These are phyloP conservation scores for Euphorbia tirucalli DNA, from an alignment of 345 rosid genomes.

Conservation along the genomic window DNA sequence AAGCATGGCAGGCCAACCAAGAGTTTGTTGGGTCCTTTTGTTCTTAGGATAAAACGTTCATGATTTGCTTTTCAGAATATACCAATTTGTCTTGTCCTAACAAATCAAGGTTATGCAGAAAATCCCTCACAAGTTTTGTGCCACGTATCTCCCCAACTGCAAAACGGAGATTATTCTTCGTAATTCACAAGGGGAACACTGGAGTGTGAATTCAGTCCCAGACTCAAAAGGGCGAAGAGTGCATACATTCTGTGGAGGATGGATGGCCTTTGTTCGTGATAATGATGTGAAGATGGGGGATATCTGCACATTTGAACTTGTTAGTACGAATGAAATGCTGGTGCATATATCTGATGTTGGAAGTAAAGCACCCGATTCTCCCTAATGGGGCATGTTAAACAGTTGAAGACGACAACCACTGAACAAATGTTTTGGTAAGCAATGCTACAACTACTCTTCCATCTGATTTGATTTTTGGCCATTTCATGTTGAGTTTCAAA, in stretches of 20 bases:
- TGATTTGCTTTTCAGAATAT: too few relatives aligned
- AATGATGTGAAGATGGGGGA: constrained; percentile 52
- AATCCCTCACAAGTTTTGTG: constrained; percentile 55
- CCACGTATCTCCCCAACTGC: constrained; percentile 49
- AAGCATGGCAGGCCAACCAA: too few relatives aligned
- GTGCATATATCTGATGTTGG: constrained; percentile 53
- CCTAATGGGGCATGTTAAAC: constrained; percentile 8
- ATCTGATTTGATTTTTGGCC: too few relatives aligned
- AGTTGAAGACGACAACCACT: background rate
- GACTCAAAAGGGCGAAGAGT: constrained; percentile 50
- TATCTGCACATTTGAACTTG: constrained; percentile 61
- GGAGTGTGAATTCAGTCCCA: constrained; percentile 67
- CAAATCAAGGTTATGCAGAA: constrained; percentile 38
- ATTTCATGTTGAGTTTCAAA: too few relatives aligned
- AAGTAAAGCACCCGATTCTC: constrained; percentile 21
- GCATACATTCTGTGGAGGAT: constrained; percentile 64
- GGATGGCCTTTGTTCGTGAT: constrained; percentile 65
- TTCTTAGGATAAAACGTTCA: too few relatives aligned
- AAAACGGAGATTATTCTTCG: constrained; percentile 54
- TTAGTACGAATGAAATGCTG: constrained; percentile 46
- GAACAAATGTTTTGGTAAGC: too few relatives aligned
- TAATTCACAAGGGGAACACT: constrained; percentile 42
- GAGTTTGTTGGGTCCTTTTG: too few relatives aligned
- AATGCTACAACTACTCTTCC: too few relatives aligned
- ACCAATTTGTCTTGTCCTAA: background rate